Evolutionary conservation across 495 filamentous ascomycete genomes (phyloP), one percentile per base, ranked within the genome.

Genomic region (Antarctomyces pellizariae): DNA sequence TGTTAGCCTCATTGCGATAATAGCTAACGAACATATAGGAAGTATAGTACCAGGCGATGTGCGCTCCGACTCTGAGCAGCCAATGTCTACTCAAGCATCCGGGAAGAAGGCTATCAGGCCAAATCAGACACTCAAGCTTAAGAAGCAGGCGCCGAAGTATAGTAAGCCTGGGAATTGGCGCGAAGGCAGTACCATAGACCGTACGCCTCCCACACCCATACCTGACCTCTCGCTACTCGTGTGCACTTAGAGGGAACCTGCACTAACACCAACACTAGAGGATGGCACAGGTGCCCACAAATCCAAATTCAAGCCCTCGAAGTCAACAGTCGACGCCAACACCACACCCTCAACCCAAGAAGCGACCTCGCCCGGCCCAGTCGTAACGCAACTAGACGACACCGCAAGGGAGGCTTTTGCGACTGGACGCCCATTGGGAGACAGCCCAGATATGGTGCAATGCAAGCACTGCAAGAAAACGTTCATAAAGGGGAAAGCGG

Each of bases 381-480:
- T 77, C 7, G 59, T 89, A 9, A 89, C 79, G 33, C 68, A 67
- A 21, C 56, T 84, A 21, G 70, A 82, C 36, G 62, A 71, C 22
- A 62, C 56, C 30, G 59, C 67, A 9, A 61, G 69, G 30, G 58
- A 70, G 9, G 69, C 67, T 1, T 86, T 91, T 45, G 51, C 70
- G 7, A 77, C 64, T 20, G 70, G 73, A 24, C 63, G 69, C 20
- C 78, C 79, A 0, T 64, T 72, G 25, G 67, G 78, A 26, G 72
- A 77, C 34, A 34, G 50, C 9, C 57, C 67, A 4, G 70, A 78
- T 18, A 53, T 67, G 5, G 56, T 69, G n/a, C 57, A 73, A 16
- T 89, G 78, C 56, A 82, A 75, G 40, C 66, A 73, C 27, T 89
- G 78, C 55, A 82, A 76, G 49, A 74, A 78, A 33, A 66, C 64